Base-by-base conservation (phyloP, 2,329 filamentous ascomycete species). In the Colletotrichum eremochloae region DNA sequence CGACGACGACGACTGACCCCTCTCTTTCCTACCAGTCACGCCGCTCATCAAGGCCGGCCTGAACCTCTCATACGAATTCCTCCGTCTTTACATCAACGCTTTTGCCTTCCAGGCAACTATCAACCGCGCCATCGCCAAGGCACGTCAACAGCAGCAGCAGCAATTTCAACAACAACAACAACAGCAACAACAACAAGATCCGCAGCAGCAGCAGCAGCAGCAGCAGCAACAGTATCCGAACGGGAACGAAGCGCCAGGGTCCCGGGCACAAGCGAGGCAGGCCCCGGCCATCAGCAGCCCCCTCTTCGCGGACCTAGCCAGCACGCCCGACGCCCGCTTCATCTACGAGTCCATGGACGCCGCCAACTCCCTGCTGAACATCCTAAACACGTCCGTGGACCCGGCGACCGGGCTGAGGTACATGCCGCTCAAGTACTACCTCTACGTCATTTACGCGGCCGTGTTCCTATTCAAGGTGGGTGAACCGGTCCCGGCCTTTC, bases 71-170 rank as follows among this genome's bases (percentile, higher is more conserved):
- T 93, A 93, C 76, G 91, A 94, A 75, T 94, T 93, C 76, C 82
- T 94, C 1, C 87, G 92, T 8, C 85, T 94, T 0, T 94, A 94
- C 78, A 92, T 92, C 62, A 93, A 93, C 71, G 92, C 92, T 0
- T 94, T 94, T 77, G 92, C 92, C 1, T 94, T 94, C 75, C 92
- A 94, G 78, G 92, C 92, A 3, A 92, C 91, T 88, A 62, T 89
- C 81, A 75, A 87, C 86, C 77, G 87, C 80, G 67, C 80, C 81
- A 74, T 85, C 79, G 60, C 79, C 77, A 67, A 67, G 46, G 69
- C 69, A 1, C 44, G 69, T 24, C 66, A 65, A 31, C 69, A 72
- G 9, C 68, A 68, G 38, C 68, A 71, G 24, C 64, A 68, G 11
- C 53, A 63, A 8, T n/a, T n/a, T n/a, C n/a, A n/a, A n/a, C n/a